Conservation (phyloP, 1,139 yeast species). For the Geotrichum restrictum region DNA sequence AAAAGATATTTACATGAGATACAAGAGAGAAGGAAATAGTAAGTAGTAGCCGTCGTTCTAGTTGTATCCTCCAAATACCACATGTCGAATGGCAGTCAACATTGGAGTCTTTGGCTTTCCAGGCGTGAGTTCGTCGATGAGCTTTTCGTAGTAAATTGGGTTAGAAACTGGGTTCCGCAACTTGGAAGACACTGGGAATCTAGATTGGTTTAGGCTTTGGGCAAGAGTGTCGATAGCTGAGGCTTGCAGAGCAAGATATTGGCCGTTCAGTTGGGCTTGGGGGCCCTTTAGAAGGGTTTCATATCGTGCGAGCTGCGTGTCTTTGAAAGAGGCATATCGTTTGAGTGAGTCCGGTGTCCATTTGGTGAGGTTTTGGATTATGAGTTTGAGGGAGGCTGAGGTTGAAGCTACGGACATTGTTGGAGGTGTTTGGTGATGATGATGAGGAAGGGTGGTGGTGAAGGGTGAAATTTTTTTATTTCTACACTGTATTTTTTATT, state of each 20-base stretch:
- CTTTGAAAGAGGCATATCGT: conserved; percentile 36
- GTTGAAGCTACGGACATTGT: conserved; percentile 19
- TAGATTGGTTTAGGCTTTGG: conserved; percentile 26
- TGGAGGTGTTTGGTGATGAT: no score
- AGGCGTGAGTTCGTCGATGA: conserved; percentile 69
- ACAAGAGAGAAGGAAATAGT: conserved; percentile 1
- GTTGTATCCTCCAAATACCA: conserved; percentile 39
- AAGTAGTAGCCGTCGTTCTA: conserved; percentile 13
- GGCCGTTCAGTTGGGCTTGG: conserved; percentile 28
- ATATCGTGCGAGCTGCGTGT: conserved; percentile 32
- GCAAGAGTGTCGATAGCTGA: conserved; percentile 30
- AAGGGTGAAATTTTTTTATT: conserved; percentile 4
- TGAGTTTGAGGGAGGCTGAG: conserved; percentile 26
- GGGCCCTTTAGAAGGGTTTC: conserved; percentile 28
- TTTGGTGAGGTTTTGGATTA: conserved; percentile 23
- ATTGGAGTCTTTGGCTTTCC: conserved; percentile 63
- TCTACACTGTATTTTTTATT: no score
- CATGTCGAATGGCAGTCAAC: conserved; percentile 32
- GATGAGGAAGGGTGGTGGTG: conserved; percentile 6
- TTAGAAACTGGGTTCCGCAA: conserved; percentile 75
- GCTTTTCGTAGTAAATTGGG: conserved; percentile 69
- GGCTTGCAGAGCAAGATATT: conserved; percentile 31
- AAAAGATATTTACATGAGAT: background rate
- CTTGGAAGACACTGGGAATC: conserved; percentile 45
- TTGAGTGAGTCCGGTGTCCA: conserved; percentile 35